Percentiles rank a stretch among this genome's conserved stretches.
Evolutionary conservation across 2,329 filamentous ascomycete species (phyloP).

Genomic region (Beauveria pseudobassiana): DNA sequence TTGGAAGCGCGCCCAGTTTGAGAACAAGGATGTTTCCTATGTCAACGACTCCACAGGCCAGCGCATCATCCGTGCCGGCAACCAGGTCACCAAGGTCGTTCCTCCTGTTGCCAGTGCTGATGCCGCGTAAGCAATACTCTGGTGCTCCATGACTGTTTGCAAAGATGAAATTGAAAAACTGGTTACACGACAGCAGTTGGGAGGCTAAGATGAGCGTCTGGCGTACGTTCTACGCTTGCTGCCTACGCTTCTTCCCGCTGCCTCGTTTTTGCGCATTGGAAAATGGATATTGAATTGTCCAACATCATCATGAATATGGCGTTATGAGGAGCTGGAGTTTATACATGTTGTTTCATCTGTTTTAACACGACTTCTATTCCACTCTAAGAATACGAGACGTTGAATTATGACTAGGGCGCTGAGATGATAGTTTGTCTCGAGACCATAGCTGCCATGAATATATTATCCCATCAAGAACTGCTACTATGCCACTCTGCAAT

Average conservation of each 20-base stretch:
- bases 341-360: neutral
- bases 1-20: slow-evolving; percentile 79
- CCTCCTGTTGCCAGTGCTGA: slow-evolving; percentile 77
- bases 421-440: neutral
- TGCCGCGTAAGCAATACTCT: slow-evolving; percentile 52
- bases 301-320: slow-evolving; percentile 9
- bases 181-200: neutral
- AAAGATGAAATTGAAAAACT: neutral
- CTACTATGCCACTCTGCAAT: no score
- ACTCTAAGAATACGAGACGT: neutral
- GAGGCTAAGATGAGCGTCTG: neutral
- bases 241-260: neutral
- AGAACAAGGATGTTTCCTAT: slow-evolving; percentile 75
- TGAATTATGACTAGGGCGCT: neutral
- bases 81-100: slow-evolving; percentile 75
- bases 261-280: slow-evolving; percentile 2
- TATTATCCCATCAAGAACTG: neutral
- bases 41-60: slow-evolving; percentile 75
- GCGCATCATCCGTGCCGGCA: slow-evolving; percentile 77
- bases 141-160: neutral
- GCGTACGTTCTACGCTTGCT: neutral
- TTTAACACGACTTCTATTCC: neutral
- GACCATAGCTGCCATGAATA: slow-evolving; percentile 5
- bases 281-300: slow-evolving; percentile 6
- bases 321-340: slow-evolving; percentile 5